Base-by-base conservation (phyloP, 78 protist genomes). In the Guillardia theta region DNA sequence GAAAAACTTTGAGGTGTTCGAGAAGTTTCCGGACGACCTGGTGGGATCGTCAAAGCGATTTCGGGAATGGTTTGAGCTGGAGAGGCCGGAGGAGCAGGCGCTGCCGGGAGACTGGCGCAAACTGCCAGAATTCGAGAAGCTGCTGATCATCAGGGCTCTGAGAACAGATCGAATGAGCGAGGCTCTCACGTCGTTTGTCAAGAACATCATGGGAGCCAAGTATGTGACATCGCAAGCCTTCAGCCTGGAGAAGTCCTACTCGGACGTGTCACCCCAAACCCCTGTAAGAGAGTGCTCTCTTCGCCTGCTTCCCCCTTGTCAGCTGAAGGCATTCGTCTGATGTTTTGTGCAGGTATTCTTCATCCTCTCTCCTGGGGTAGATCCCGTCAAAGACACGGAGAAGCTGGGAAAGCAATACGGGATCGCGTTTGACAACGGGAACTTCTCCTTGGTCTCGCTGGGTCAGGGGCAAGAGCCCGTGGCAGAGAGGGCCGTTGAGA, bases 391-490 rank as follows among this genome's bases (percentile, higher is more conserved):
- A 95, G 95, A 95, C 3, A 96, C 95, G 30, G 97, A 94, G 95
- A 18, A 92, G 41, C 96, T 96, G 24, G 97, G 97, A n/a, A 44
- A 33, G 58, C 30, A 94, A 64, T 21, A 58, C 70, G 97, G 97
- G 44, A 62, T 92, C 46, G 46, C 97, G 30, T 47, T 39, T 1
- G 97, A 88, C 47, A 0, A 39, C 9, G 92, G 96, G 48, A 94
- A 94, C 44, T 50, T 95, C 90, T 24, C 45, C 92, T 10, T 88
- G 47, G 94, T 96, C 22, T 95, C 99, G 53, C 97, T 98, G 37
- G 99, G 98, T 1, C 97, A 97, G 94, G 99, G 99, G 41, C 99
- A 98, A 94, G 98, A 96, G 92, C 96, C 94, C 1, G 47, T 96
- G 12, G 99, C 98, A 8, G 97, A 95, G 93, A 30, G 39, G n/a